Percentiles rank a stretch among this genome's conserved stretches.
Evolutionary conservation across 129 eudicot genomes (phyloP).

Genomic region (Pulicaria dysenterica): DNA sequence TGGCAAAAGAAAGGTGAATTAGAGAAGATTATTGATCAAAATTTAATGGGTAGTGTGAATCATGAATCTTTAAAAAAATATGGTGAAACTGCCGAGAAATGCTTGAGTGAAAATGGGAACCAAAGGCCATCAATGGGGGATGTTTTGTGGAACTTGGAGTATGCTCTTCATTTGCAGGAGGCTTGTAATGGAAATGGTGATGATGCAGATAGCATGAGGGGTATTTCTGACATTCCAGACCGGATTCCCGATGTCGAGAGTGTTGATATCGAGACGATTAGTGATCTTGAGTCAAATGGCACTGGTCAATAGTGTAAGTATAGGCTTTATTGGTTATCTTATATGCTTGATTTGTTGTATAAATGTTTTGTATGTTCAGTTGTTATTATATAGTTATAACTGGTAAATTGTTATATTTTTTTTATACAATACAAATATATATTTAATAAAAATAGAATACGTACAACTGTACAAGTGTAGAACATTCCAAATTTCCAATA

Average conservation of each 20-base stretch:
- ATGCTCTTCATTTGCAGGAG: slow-evolving; percentile 56
- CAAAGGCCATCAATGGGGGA: slow-evolving; percentile 65
- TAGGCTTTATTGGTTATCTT: slow-evolving; percentile 29
- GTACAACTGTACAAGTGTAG: neutral
- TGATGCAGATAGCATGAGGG: slow-evolving; percentile 41
- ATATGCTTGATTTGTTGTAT: slow-evolving; percentile 25
- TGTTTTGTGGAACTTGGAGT: slow-evolving; percentile 60
- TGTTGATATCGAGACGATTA: slow-evolving; percentile 34
- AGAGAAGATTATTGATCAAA: slow-evolving; percentile 44
- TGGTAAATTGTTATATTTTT: neutral
- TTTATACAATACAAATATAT: neutral
- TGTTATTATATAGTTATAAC: slow-evolving; percentile 27
- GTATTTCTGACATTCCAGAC: slow-evolving; percentile 45
- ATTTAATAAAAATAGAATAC: neutral
- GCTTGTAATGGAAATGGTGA: slow-evolving; percentile 19
- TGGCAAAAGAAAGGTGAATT: slow-evolving; percentile 56
- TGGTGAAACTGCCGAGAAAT: slow-evolving; percentile 57
- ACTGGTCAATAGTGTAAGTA: slow-evolving; percentile 30
- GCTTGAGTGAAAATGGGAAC: slow-evolving; percentile 53
- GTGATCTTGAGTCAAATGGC: slow-evolving; percentile 42
- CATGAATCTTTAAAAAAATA: slow-evolving; percentile 46
- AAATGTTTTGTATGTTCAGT: slow-evolving; percentile 35
- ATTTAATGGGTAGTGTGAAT: slow-evolving; percentile 37
- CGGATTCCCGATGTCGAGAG: slow-evolving; percentile 36
- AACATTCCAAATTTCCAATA: neutral